Base-by-base conservation (phyloP, 495 filamentous ascomycete species). In the Trichoderma virens region DNA sequence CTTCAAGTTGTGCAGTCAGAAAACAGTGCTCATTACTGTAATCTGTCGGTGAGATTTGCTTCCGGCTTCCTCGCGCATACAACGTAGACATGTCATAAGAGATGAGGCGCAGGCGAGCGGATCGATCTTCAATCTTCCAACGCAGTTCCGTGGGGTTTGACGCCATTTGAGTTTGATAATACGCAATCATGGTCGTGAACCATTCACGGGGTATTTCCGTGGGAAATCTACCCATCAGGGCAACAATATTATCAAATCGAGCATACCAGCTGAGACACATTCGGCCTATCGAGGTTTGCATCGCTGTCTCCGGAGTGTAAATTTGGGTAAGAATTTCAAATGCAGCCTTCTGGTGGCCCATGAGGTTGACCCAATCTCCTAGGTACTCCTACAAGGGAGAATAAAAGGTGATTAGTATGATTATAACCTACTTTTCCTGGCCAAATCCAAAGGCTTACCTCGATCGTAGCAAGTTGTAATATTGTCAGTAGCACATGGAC, bases 301-400 rank as follows among this genome's bases (percentile, higher is more conserved):
- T 88, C 27, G 90, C 86, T 0, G 89, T 87, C 64, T 92, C 79
- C 2, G 92, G 91, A 0, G 88, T 91, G 66, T 89, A 89, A 0
- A 97, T 73, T 66, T 89, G 82, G 3, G 83, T 89, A 51, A 98
- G 79, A 66, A 98, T 83, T 61, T 90, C 83, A 70, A 90, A 84
- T 1, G 94, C 93, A 6, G 93, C 94, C 74, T 87, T 93, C 73
- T 97, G 92, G 74, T 98, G 94, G 35, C 91, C 89, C 70, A 93
- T 85, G 51, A 97, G 80, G 69, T 93, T 97, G 62, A 91, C 84
- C 90, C 90, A 97, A 70, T 98, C 94, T 9, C 94, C 94, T 63
- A 97, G 82, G 69, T 90, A 94, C 76, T 97, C 94, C 93, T 98
- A 70, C 28, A 68, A 56, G 7, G 60, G n/a, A n/a, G n/a, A n/a